phyloP scores from a whole-genome alignment of 2,329 filamentous ascomycete species.

The Fusarium mundagurra region DNA sequence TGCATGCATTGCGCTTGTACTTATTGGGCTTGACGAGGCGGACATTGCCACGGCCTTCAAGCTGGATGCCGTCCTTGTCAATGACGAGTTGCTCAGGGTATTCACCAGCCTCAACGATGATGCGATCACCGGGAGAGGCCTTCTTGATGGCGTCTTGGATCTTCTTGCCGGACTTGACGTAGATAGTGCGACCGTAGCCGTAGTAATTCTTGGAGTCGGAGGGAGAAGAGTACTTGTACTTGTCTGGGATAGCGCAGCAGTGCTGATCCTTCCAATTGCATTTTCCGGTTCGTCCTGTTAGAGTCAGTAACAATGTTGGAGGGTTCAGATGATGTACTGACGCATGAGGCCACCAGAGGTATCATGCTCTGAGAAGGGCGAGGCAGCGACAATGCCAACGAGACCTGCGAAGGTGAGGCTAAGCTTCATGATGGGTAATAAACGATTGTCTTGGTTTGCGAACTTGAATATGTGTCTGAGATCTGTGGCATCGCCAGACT shows the following conservation, averaged over 20 bases:
- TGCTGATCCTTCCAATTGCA: slow-evolving; percentile 30
- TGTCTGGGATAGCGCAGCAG: slow-evolving; percentile 17
- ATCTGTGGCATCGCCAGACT: background rate
- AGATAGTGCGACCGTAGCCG: slow-evolving; percentile 12
- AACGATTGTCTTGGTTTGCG: background rate
- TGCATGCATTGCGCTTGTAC: slow-evolving; percentile 43
- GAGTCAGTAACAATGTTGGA: background rate
- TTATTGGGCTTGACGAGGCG: slow-evolving; percentile 38
- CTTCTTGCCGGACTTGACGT: slow-evolving; percentile 31
- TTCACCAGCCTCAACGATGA: slow-evolving; percentile 46
- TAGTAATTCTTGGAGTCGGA: background rate
- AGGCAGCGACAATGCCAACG: slow-evolving; percentile 12
- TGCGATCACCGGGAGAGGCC: slow-evolving; percentile 44
- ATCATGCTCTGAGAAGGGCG: slow-evolving; percentile 19
- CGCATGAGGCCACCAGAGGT: background rate
- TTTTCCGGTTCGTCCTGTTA: slow-evolving; percentile 6
- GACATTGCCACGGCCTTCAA: slow-evolving; percentile 43
- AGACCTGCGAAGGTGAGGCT: slow-evolving; percentile 1
- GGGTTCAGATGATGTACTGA: background rate
- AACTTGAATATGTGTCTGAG: no score
- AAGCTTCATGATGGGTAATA: slow-evolving; percentile 15
- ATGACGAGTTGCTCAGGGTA: slow-evolving; percentile 51
- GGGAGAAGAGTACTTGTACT: background rate
- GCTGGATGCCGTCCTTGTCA: slow-evolving; percentile 46
- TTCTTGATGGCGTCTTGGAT: slow-evolving; percentile 47